Base-by-base conservation (phyloP, 306 rosid genomes). In the Albizia julibrissin region DNA sequence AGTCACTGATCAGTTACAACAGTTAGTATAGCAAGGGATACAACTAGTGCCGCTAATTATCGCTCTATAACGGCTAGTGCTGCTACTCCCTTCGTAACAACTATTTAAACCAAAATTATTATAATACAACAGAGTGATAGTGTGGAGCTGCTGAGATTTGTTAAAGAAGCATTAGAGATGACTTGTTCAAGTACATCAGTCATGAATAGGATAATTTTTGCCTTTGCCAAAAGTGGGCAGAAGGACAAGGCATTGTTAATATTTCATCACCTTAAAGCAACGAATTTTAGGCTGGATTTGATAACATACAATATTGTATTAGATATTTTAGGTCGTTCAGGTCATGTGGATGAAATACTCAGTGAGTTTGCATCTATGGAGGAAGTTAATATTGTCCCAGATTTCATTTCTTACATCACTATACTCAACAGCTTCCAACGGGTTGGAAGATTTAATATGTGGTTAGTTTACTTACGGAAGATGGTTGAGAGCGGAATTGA, bases 401-500 rank as follows among this genome's bases (percentile, higher is more conserved):
- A 92, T 85, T 74, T 79, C 21, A 74, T 92, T 59, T 91, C 98
- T 69, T 92, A 91, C 87, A 94, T 91, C 85, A 91, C 93, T 15
- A 72, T 94, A 70, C 74, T 94, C 80, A 91, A 91, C 80, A 85
- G 90, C 65, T 82, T 94, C 80, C 74, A 85, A 85, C 92, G 90
- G 93, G 88, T 84, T 52, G 97, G 97, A 78, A 90, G 94, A 87
- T 72, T 78, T 34, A 91, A 90, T 61, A 11, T 89, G 86, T 94
- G 94, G 43, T 1, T 81, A 61, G 50, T 73, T 10, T 92, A 87
- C 83, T 90, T 87, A 59, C 86, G 84, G 86, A 93, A 92, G 85
- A 94, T 94, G 98, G 81, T 61, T 74, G 90, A 86, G 72, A 90
- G 46, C 42, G 86, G 92, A 39, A 85, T 87, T 74, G 75, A 86